Conservation (phyloP, 345 rosid species). For the Fremontodendron californicum region DNA sequence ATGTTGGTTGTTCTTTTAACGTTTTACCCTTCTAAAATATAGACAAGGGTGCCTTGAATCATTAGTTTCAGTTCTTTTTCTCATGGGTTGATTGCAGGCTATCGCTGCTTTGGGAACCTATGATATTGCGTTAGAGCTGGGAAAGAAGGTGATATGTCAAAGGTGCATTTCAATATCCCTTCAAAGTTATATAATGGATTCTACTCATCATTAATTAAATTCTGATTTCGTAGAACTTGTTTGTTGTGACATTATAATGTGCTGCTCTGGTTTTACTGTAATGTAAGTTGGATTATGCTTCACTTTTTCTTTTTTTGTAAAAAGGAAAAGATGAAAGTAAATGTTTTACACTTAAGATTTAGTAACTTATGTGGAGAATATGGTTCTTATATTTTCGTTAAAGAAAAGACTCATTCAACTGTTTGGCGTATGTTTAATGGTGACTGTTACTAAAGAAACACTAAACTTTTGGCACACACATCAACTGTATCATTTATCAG, state of each 20-base stretch:
- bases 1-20: background rate
- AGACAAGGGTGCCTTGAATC: background rate
- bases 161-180: slow-evolving; percentile 41
- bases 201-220: background rate
- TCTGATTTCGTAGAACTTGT: background rate
- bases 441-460: background rate
- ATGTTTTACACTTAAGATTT: background rate
- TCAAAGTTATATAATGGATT: background rate
- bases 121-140: slow-evolving; percentile 83
- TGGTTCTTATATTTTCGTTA: background rate
- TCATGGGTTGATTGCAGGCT: slow-evolving; percentile 41
- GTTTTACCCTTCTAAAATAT: background rate
- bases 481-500: background rate
- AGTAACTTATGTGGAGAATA: background rate
- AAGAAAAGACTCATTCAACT: background rate
- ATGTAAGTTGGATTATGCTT: background rate
- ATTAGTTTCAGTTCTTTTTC: background rate
- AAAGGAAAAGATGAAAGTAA: background rate
- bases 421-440: background rate
- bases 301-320: background rate
- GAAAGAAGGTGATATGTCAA: slow-evolving; percentile 88
- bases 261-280: background rate
- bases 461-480: background rate
- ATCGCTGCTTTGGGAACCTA: slow-evolving; percentile 86
- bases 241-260: background rate